Conservation (phyloP, 2,329 filamentous ascomycete genomes). For the Cladorrhinum sp. region DNA sequence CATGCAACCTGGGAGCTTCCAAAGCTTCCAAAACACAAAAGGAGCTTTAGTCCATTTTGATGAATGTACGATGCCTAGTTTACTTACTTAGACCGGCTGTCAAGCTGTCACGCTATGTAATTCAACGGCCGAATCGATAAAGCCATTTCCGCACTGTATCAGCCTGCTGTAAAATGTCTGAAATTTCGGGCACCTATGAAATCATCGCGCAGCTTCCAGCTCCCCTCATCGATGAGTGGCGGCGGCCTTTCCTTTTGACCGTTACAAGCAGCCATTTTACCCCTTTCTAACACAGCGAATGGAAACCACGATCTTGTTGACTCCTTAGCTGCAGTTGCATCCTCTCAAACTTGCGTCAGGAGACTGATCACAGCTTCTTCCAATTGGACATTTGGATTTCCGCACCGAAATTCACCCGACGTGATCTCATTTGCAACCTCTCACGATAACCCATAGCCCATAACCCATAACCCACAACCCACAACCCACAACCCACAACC, state of each 20-base stretch:
- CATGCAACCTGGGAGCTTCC: neutral
- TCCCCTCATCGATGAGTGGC: neutral
- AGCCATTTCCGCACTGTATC: neutral
- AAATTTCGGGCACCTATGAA: slow-evolving; percentile 18
- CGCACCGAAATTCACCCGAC: slow-evolving; percentile 5
- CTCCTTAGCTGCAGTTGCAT: neutral
- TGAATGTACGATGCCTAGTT: neutral
- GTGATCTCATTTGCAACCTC: slow-evolving; percentile 19
- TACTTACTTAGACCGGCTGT: neutral
- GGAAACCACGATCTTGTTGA: neutral
- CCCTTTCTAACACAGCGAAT: neutral
- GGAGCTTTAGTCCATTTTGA: neutral
- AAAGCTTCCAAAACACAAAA: neutral
- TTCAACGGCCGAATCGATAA: neutral
- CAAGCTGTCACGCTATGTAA: neutral
- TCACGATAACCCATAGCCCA: slow-evolving; percentile 22
- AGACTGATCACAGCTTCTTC: neutral
- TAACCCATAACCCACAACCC: too few species aligned
- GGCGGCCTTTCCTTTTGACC: neutral
- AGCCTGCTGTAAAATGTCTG: neutral
- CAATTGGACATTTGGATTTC: neutral
- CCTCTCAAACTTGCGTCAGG: neutral
- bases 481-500: slow-evolving; percentile 5
- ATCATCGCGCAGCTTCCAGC: slow-evolving; percentile 20
- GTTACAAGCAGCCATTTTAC: neutral